These are phyloP conservation scores for Collybiopsis luxurians DNA, from an alignment of 768 basidiomycete species.

Conservation along the genomic window DNA sequence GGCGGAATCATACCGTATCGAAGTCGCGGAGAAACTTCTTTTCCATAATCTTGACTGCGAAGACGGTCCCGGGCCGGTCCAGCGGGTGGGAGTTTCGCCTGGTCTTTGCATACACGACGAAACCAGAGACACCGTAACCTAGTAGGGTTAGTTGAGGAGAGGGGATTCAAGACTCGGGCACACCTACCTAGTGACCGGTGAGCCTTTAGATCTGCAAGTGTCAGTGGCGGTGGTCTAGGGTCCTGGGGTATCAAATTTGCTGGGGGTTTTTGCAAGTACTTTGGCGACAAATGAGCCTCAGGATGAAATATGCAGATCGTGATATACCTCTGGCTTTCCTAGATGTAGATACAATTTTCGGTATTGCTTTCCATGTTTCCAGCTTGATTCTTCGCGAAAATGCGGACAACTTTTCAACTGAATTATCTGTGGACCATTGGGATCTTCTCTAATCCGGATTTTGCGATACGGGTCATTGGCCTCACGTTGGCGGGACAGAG, in stretches of 20 bases:
- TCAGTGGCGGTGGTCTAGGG: slow-evolving; percentile 34
- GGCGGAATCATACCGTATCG: slow-evolving; percentile 31
- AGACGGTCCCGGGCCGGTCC: slow-evolving; percentile 34
- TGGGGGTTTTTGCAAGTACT: slow-evolving; percentile 7
- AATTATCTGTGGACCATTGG: background rate
- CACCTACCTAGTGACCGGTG: slow-evolving; percentile 36
- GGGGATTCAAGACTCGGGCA: background rate
- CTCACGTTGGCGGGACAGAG: background rate
- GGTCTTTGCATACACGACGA: slow-evolving; percentile 40
- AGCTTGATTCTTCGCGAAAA: background rate
- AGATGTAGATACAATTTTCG: background rate
- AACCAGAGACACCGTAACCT: slow-evolving; percentile 42
- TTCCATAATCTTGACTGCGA: slow-evolving; percentile 44
- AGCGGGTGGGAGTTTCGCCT: slow-evolving; percentile 23
- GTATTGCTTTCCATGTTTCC: background rate
- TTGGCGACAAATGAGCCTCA: background rate
- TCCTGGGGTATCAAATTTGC: slow-evolving; percentile 21
- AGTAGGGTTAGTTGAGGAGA: background rate
- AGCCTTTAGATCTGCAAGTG: slow-evolving; percentile 39
- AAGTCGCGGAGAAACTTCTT: slow-evolving; percentile 31
- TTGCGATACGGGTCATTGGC: background rate
- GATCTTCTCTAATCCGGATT: background rate
- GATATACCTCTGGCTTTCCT: background rate
- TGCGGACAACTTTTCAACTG: background rate
- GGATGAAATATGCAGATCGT: background rate